Evolutionary conservation across 2,329 filamentous ascomycete species (phyloP), one percentile per base, ranked within the genome.

Genomic region (Phialophora expanda): DNA sequence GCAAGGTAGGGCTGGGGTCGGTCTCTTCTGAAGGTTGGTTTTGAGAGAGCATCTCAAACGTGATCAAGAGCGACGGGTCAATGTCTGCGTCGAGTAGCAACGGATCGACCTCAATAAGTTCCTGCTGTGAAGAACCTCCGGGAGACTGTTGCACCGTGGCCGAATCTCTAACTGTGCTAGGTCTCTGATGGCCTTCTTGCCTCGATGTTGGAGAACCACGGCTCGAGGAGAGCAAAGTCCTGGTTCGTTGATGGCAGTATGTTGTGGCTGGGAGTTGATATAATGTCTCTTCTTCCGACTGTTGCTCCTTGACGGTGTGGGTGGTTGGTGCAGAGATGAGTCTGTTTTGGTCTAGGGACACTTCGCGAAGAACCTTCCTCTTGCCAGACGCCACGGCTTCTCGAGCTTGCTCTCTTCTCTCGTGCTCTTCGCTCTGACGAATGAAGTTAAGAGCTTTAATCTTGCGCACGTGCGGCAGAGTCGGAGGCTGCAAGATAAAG

Each of bases 401-500:
- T 26, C 46, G 58, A 24, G 32, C 46, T 44, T 32, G 57, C 20
- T 56, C 34, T 5, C 20, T 22, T 26, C 46, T 61, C 3, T 57
- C 56, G 48, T 22, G 22, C 26, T 41, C 48, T 59, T 68, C 62
- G 26, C 14, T 30, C 22, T 64, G 41, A 22, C n/a, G 41, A 32
- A 71, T 60, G 59, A 71, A 71, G 48, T 72, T 70, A 24, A 56
- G 62, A n/a, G 59, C 64, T 56, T 70, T 71, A 32, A 70, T 48
- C 20, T 51, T 60, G 5, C 70, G 70, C 48, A 72, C 66, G 32
- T 69, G 62, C n/a, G 46, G 66, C 20, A 58, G 57, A 14, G 72
- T 72, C 17, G 72, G 69, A 20, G 65, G 64, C 22, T 57, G 68
- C 38, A 73, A 61, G 48, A 72, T 53, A 41, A 67, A 68, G 55